Evolutionary conservation across 768 basidiomycete species (phyloP).

Genomic region (Ramaria sp.): DNA sequence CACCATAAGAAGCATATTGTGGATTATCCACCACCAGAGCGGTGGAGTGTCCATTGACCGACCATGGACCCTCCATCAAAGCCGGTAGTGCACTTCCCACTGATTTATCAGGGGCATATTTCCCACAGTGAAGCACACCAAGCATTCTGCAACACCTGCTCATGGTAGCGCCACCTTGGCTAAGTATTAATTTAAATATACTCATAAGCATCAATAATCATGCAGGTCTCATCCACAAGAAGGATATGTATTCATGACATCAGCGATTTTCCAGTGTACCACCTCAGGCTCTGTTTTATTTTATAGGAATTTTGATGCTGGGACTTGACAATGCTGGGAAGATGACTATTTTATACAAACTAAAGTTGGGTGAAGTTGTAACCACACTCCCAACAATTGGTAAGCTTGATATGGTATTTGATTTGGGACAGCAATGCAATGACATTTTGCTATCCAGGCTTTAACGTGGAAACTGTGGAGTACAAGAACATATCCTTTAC

Average conservation of each 20-base stretch:
- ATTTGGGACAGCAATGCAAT: neutral
- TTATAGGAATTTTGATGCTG: constrained; percentile 13
- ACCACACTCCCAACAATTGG: constrained; percentile 31
- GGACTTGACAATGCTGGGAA: constrained; percentile 35
- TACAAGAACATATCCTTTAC: constrained; percentile 44
- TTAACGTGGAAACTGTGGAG: too few species aligned
- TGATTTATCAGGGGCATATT: too few species aligned
- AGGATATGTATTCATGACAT: neutral
- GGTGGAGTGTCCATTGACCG: too few species aligned
- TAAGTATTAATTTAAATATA: too few species aligned
- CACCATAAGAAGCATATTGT: too few species aligned
- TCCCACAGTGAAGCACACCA: too few species aligned
- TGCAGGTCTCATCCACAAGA: neutral
- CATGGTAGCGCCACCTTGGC: too few species aligned
- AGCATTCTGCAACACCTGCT: too few species aligned
- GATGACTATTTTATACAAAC: constrained; percentile 36
- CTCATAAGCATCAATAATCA: neutral
- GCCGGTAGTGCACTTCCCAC: too few species aligned
- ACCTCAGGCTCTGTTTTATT: neutral
- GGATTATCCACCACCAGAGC: too few species aligned
- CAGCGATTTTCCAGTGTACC: neutral
- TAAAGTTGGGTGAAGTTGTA: constrained; percentile 30
- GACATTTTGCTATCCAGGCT: constrained; percentile 26
- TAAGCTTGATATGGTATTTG: neutral
- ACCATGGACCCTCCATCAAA: too few species aligned